phyloP scores from a whole-genome alignment of 2,329 filamentous ascomycete genomes.

The Aureobasidium pullulans region DNA sequence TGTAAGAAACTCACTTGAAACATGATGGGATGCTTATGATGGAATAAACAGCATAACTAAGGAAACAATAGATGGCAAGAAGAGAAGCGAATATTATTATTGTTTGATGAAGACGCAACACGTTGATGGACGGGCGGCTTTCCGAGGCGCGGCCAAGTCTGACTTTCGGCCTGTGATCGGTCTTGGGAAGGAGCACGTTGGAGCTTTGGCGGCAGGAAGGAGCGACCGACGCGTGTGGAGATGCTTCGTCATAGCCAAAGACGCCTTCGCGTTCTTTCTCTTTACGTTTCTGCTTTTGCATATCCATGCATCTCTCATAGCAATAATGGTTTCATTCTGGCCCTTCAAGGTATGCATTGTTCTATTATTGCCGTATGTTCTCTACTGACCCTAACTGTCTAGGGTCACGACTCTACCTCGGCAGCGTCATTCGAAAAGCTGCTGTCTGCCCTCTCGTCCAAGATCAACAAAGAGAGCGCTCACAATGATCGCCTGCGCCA shows the following conservation, averaged over 20 bases:
- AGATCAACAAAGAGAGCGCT: conserved; percentile 68
- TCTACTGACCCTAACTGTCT: conserved; percentile 13
- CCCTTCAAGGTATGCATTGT: conserved; percentile 62
- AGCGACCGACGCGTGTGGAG: background rate
- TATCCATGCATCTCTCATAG: background rate
- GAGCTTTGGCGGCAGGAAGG: background rate
- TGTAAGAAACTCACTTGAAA: conserved; percentile 1
- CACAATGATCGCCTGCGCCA: conserved; percentile 67
- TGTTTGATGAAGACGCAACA: background rate
- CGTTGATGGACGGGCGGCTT: background rate
- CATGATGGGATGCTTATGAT: background rate
- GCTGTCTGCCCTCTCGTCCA: conserved; percentile 70
- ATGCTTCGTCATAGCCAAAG: background rate
- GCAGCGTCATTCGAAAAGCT: conserved; percentile 90
- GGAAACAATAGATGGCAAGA: background rate
- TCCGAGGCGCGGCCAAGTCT: background rate
- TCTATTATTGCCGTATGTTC: background rate
- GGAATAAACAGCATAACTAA: background rate
- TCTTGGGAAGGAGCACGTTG: background rate
- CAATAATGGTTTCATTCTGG: conserved; percentile 75
- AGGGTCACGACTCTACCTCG: conserved; percentile 73
- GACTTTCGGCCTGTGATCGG: conserved; percentile 1
- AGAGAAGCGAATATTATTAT: background rate
- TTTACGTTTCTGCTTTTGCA: background rate
- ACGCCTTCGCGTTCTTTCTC: background rate